Base-by-base conservation (phyloP, 1,284 basidiomycete species). In the Neonothopanus nambi region DNA sequence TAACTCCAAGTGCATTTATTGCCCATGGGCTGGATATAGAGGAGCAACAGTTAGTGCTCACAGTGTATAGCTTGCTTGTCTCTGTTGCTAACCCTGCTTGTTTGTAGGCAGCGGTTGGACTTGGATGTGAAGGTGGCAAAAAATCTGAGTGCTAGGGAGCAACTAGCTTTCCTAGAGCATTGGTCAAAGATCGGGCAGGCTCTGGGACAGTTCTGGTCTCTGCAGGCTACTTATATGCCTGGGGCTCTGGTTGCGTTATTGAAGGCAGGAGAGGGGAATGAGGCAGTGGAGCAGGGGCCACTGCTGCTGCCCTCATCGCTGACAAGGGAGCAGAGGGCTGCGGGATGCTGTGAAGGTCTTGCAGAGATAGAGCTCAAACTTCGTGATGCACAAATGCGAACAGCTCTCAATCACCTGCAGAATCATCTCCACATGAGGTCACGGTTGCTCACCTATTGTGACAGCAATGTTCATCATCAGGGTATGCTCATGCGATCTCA, bases 371-470 rank as follows among this genome's bases (percentile, higher is more conserved):
- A 42, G 18, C 40, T 42, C 11, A 17, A 42, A 17, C n/a, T n/a
- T n/a, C n/a, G 9, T 42, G 40, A n/a, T n/a, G n/a, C n/a, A n/a
- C n/a, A n/a, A n/a, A n/a, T n/a, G n/a, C n/a, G n/a, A n/a, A n/a
- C 17, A 8, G 13, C 13, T n/a, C 55, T 59, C 18, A 41, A 46
- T 23, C 33, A 30, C 3, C 23, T 59, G 1, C 45, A 50, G 3
- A 51, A 51, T 33, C 51, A 53, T n/a, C 49, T 60, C 1, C 46
- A 48, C n/a, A 41, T 60, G 40, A 58, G 56, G 24, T 44, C 41
- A 1, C 43, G 55, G 18, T 26, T 59, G 1, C 23, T 56, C 7
- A 26, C 51, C 2, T 58, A 58, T 48, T 54, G 56, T 23, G 46
- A 42, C 15, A n/a, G 20, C 17, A 11, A 57, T 37, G 17, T 39